Percentiles rank a stretch among this genome's conserved stretches.
Conservation (phyloP, 1,284 basidiomycete genomes). For the Flammula alnicola region DNA sequence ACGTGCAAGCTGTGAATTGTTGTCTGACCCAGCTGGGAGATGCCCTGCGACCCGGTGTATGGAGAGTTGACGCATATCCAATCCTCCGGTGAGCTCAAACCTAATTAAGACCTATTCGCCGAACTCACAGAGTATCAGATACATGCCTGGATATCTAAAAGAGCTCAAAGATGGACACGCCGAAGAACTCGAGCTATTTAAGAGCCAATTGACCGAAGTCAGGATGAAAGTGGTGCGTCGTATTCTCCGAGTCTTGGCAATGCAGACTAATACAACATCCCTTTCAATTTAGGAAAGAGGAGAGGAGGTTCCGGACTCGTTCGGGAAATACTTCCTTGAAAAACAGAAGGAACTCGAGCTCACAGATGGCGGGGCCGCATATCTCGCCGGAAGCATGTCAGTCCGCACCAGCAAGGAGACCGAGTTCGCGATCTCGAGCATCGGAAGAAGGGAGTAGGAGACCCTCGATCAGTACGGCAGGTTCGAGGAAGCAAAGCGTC, state of each 20-base stretch:
- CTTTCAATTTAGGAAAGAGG: constrained; percentile 37
- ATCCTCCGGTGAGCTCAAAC: constrained; percentile 47
- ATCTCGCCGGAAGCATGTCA: constrained; percentile 65
- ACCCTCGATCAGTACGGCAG: too few species aligned
- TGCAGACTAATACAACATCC: not conserved
- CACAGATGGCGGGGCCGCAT: constrained; percentile 58
- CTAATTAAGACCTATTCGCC: not conserved
- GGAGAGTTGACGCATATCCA: constrained; percentile 62
- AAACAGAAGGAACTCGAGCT: constrained; percentile 53
- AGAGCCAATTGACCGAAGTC: constrained; percentile 50
- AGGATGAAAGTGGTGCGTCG: constrained; percentile 46
- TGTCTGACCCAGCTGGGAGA: constrained; percentile 51
- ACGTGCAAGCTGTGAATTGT: constrained; percentile 56
- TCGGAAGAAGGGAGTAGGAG: too few species aligned
- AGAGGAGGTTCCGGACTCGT: constrained; percentile 47
- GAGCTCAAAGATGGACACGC: constrained; percentile 54
- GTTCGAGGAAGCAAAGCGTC: too few species aligned
- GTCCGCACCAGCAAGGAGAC: too few species aligned
- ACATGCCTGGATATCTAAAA: constrained; percentile 61
- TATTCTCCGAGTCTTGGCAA: not conserved
- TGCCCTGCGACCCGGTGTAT: constrained; percentile 58
- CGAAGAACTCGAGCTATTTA: constrained; percentile 63
- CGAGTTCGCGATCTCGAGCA: too few species aligned
- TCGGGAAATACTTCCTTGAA: constrained; percentile 61
- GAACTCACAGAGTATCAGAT: constrained; percentile 28